Evolutionary conservation across 768 basidiomycete genomes (phyloP).

Genomic region (Rhizopogon vinicolor): DNA sequence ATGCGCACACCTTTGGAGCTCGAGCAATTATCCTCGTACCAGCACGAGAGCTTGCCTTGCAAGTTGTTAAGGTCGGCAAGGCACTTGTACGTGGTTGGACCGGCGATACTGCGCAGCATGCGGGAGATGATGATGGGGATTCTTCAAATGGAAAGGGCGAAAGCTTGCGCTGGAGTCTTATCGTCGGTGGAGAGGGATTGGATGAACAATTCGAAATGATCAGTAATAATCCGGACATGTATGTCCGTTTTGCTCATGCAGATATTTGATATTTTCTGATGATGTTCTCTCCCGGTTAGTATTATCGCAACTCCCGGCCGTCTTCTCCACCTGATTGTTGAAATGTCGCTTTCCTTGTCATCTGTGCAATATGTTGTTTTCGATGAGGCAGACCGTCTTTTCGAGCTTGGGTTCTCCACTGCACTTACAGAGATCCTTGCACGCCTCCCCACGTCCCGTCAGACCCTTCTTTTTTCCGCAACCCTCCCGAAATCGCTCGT

Average conservation of each 20-base stretch:
- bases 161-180: slow-evolving; percentile 81
- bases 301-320: slow-evolving; percentile 98
- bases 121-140: slow-evolving; percentile 55
- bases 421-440: slow-evolving; percentile 89
- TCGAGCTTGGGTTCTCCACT: slow-evolving; percentile 96
- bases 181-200: slow-evolving; percentile 93
- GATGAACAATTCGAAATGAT: slow-evolving; percentile 98
- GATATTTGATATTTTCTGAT: slow-evolving; percentile 8
- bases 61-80: slow-evolving; percentile 92
- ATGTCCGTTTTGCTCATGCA: slow-evolving; percentile 30
- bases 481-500: slow-evolving; percentile 94
- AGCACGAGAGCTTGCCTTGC: slow-evolving; percentile 89
- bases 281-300: slow-evolving; percentile 33
- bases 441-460: slow-evolving; percentile 81
- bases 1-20: slow-evolving; percentile 76
- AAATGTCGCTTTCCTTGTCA: slow-evolving; percentile 92
- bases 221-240: slow-evolving; percentile 93
- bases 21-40: slow-evolving; percentile 88
- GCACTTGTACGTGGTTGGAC: slow-evolving; percentile 85
- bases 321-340: slow-evolving; percentile 91
- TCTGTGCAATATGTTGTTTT: slow-evolving; percentile 90
- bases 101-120: slow-evolving; percentile 56
- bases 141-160: slow-evolving; percentile 45
- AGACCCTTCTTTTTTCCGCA: slow-evolving; percentile 94
- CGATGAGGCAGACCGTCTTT: slow-evolving; percentile 97